Evolutionary conservation across 2,329 filamentous ascomycete genomes (phyloP).

Genomic region (Ophiostoma tasmaniense): DNA sequence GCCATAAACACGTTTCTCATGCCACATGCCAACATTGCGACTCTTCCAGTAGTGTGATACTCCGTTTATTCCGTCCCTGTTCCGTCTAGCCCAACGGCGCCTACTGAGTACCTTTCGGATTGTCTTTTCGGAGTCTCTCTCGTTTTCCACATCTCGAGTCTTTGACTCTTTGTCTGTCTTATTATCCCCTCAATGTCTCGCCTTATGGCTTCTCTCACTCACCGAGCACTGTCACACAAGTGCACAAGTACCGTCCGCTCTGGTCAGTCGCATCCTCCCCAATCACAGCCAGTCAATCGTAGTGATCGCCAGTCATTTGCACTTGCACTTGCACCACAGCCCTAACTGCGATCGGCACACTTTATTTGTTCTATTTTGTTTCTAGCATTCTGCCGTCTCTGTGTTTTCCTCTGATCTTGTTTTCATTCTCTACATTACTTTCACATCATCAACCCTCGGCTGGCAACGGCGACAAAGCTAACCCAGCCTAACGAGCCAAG

Average conservation of each 20-base stretch:
- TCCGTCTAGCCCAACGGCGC: background rate
- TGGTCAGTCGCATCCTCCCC: background rate
- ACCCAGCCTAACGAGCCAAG: background rate
- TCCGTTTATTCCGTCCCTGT: background rate
- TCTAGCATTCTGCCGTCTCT: background rate
- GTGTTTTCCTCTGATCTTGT: background rate
- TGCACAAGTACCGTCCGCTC: background rate
- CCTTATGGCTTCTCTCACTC: background rate
- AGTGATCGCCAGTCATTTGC: background rate
- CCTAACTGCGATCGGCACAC: background rate
- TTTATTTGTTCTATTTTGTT: background rate
- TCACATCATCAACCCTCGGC: background rate
- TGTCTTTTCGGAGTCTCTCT: background rate
- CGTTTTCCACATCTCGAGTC: background rate
- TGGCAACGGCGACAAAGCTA: background rate
- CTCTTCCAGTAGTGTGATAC: background rate
- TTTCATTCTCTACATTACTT: background rate
- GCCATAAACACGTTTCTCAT: background rate
- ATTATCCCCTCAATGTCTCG: background rate
- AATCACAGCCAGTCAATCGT: background rate
- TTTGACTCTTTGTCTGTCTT: background rate
- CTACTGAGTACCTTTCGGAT: background rate
- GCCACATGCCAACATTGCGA: background rate
- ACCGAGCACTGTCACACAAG: background rate
- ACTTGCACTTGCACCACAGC: background rate